These are phyloP conservation scores for Botryotinia globosa DNA, from an alignment of 2,329 filamentous ascomycete genomes.

Conservation along the genomic window DNA sequence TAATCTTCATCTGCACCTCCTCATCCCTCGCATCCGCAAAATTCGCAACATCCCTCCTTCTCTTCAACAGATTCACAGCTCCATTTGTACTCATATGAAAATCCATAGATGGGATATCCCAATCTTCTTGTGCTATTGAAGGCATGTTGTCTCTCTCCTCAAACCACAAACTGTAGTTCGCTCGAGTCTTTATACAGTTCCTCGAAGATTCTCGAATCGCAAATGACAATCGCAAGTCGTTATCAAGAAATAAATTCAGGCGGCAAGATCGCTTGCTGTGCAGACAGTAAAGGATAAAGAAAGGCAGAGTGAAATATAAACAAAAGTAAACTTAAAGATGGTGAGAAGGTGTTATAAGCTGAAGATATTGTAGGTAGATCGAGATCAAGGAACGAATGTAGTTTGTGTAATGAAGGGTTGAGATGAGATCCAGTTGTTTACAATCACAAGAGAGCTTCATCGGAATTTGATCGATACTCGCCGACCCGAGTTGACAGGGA, in stretches of 20 bases:
- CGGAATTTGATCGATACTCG: background rate
- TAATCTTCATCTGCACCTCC: constrained; percentile 22
- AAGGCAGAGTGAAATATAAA: too few relatives aligned
- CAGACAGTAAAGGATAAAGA: background rate
- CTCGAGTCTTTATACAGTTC: background rate
- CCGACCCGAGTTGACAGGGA: background rate
- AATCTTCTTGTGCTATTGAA: constrained; percentile 30
- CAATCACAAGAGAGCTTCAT: constrained; percentile 1
- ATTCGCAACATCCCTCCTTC: constrained; percentile 29
- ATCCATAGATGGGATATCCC: constrained; percentile 17
- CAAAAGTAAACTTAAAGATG: background rate
- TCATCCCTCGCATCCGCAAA: background rate
- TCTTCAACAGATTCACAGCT: constrained; percentile 24
- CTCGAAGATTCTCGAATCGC: background rate
- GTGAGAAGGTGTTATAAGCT: background rate
- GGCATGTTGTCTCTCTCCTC: constrained; percentile 26
- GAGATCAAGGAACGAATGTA: background rate
- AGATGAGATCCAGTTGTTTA: background rate
- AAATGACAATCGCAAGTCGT: background rate
- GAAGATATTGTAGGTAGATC: background rate
- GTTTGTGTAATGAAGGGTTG: background rate
- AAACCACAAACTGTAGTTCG: background rate
- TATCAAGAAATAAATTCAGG: background rate
- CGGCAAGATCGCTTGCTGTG: background rate
- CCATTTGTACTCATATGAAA: constrained; percentile 3